phyloP scores from a whole-genome alignment of 169 alveolate species.

The Cyclospora cayetanensis region DNA sequence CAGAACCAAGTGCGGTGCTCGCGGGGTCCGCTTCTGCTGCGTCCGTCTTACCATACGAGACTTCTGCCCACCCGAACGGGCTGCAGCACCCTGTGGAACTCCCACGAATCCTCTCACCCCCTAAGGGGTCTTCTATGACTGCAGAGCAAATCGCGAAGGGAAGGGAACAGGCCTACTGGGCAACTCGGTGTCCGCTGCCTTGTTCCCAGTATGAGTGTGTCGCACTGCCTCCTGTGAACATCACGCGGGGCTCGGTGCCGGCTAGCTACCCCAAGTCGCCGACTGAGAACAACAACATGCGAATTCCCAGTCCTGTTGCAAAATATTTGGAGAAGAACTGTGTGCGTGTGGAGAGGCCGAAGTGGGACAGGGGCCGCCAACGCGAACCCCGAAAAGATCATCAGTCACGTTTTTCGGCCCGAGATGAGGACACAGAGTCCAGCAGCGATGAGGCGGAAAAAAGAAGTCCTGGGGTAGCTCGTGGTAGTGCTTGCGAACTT shows the following conservation, averaged over 20 bases:
- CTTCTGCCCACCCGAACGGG: not conserved
- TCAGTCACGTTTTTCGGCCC: conserved; percentile 18
- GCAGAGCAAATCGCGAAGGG: not conserved
- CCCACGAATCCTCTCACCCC: not conserved
- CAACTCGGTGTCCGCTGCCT: not conserved
- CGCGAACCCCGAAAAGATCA: not conserved
- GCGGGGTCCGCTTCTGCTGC: too few relatives aligned
- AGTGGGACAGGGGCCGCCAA: conserved; percentile 42
- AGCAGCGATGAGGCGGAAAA: conserved; percentile 18
- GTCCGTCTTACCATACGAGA: not conserved
- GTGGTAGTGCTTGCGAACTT: not conserved
- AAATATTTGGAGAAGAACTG: conserved; percentile 41
- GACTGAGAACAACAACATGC: conserved; percentile 51
- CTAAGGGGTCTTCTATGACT: not conserved
- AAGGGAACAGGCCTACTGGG: not conserved
- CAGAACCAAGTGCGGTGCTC: not conserved
- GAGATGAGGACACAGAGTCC: conserved; percentile 37
- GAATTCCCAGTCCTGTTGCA: conserved; percentile 41
- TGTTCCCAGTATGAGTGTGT: not conserved
- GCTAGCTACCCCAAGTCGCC: conserved; percentile 26
- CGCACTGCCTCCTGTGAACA: not conserved
- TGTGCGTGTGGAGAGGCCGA: conserved; percentile 18
- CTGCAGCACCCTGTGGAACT: not conserved
- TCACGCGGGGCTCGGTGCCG: not conserved
- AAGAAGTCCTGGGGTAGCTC: not conserved